These are phyloP conservation scores for Oryza australiensis DNA, from an alignment of 176 grass and related monocot species.

Conservation along the genomic window DNA sequence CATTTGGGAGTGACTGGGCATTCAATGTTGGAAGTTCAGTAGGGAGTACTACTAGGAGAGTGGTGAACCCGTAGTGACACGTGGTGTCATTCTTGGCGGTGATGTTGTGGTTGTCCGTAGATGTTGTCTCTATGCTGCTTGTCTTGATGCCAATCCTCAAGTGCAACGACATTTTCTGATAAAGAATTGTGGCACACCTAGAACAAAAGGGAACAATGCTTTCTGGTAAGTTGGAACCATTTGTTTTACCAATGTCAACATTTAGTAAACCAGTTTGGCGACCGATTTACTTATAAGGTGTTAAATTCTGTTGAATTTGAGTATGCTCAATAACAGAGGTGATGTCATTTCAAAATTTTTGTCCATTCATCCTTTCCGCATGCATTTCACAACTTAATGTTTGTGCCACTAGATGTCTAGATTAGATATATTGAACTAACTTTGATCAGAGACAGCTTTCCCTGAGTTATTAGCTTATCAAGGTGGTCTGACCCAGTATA, in stretches of 20 bases:
- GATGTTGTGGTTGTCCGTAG: background rate
- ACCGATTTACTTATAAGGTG: background rate
- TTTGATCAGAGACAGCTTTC: background rate
- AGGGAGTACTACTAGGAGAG: slow-evolving; percentile 15
- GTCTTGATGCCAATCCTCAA: background rate
- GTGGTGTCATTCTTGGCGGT: background rate
- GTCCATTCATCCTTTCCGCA: background rate
- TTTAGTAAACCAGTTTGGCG: too few relatives aligned
- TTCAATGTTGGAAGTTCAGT: too few relatives aligned
- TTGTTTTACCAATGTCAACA: too few relatives aligned
- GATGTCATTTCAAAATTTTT: background rate
- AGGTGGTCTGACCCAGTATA: background rate
- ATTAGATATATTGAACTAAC: background rate
- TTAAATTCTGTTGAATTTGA: background rate
- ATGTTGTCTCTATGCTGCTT: background rate
- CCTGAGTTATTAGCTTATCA: background rate
- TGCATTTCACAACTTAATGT: background rate
- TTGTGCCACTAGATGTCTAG: too few relatives aligned
- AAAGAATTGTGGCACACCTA: background rate
- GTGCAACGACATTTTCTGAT: background rate
- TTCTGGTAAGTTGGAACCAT: background rate
- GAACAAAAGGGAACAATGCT: background rate
- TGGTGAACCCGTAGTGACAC: slow-evolving; percentile 22
- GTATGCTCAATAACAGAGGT: background rate
- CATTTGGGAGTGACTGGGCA: too few relatives aligned